A percentile compares a stretch with the other conserved stretches of the same genome.
These are phyloP conservation scores for Neofusicoccum cordaticola DNA, from an alignment of 2,329 filamentous ascomycete genomes.

Conservation along the genomic window DNA sequence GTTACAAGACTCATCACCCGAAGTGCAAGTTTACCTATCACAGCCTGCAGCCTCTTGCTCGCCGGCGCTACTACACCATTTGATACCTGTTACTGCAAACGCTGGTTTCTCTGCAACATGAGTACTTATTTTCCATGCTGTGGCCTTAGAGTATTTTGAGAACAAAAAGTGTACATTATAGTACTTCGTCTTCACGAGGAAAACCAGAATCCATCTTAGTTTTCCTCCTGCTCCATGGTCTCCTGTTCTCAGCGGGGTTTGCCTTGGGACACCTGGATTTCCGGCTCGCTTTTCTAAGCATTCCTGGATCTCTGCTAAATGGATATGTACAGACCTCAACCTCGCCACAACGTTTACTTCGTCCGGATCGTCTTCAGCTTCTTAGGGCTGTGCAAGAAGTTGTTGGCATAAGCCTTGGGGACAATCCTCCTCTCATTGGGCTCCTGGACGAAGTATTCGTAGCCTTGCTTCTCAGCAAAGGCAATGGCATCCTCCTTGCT, in stretches of 20 bases:
- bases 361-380: constrained; percentile 81
- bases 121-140: too few relatives aligned
- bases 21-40: too few relatives aligned
- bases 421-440: constrained; percentile 82
- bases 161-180: too few relatives aligned
- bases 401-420: constrained; percentile 95
- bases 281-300: neutral
- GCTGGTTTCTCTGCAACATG: too few relatives aligned
- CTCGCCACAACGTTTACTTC: constrained; percentile 55
- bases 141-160: too few relatives aligned
- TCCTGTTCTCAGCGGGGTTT: constrained; percentile 40
- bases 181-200: constrained; percentile 32
- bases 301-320: neutral
- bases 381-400: constrained; percentile 81
- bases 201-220: constrained; percentile 41
- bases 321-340: constrained; percentile 10
- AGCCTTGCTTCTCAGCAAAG: constrained; percentile 98
- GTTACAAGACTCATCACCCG: too few relatives aligned
- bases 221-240: constrained; percentile 38
- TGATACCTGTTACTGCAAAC: too few relatives aligned
- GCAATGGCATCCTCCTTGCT: constrained; percentile 89
- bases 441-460: constrained; percentile 98
- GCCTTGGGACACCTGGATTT: neutral
- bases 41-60: too few relatives aligned
- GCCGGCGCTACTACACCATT: too few relatives aligned